Evolutionary conservation across 108 stramenopile genomes (phyloP).

Genomic region (Bacterosira constricta): DNA sequence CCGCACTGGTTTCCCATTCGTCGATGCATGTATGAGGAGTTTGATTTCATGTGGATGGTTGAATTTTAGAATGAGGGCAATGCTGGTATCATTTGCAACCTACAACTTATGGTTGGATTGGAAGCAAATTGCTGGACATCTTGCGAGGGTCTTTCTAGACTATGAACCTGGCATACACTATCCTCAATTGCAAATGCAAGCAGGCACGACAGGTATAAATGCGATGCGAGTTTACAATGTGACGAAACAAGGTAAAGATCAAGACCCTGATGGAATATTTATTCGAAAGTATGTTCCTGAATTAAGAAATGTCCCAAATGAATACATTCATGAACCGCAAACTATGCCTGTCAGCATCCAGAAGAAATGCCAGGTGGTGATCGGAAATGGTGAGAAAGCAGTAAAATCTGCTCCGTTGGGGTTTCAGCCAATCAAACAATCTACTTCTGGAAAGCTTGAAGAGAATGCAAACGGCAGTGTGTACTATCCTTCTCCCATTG

Average conservation of each 20-base stretch:
- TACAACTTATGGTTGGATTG: constrained; percentile 84
- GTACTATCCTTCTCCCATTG: constrained; percentile 64
- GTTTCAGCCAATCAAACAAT: constrained; percentile 12
- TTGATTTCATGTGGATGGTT: constrained; percentile 67
- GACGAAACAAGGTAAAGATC: constrained; percentile 75
- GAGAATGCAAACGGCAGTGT: neutral
- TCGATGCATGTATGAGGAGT: constrained; percentile 80
- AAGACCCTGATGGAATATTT: constrained; percentile 68
- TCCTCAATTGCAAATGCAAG: constrained; percentile 83
- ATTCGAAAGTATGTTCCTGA: constrained; percentile 60
- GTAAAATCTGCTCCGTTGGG: neutral
- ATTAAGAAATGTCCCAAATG: constrained; percentile 48
- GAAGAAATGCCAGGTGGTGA: constrained; percentile 33
- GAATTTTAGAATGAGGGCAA: constrained; percentile 79
- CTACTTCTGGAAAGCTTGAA: neutral
- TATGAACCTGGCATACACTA: constrained; percentile 76
- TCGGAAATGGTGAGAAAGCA: constrained; percentile 16
- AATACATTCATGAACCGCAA: constrained; percentile 72
- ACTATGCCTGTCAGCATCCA: constrained; percentile 60
- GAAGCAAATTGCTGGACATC: constrained; percentile 60
- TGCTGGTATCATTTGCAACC: constrained; percentile 77
- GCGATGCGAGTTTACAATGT: constrained; percentile 80
- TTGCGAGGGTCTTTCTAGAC: constrained; percentile 71
- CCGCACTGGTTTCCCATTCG: constrained; percentile 68
- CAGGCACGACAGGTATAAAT: constrained; percentile 80